Percentiles rank a stretch among this genome's conserved stretches.
Conservation (phyloP, 352 stramenopile species). For the Globisporangium nunn region DNA sequence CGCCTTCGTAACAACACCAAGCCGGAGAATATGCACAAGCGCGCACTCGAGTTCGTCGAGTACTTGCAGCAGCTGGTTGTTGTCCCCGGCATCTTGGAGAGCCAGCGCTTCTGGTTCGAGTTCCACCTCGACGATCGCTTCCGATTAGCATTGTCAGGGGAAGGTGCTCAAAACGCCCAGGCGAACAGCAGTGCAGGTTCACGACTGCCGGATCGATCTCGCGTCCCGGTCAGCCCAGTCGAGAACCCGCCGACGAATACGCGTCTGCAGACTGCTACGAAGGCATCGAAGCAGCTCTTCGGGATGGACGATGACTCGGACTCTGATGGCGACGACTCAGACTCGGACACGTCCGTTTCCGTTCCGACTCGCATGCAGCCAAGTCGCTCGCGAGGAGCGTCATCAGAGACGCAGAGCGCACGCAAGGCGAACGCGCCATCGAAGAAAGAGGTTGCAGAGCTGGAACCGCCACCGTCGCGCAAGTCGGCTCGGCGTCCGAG, state of each 20-base stretch:
- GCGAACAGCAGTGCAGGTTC: slow-evolving; percentile 3
- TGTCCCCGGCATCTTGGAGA: slow-evolving; percentile 38
- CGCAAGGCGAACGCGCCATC: slow-evolving; percentile 18
- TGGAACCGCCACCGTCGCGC: slow-evolving; percentile 9
- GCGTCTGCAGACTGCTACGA: slow-evolving; percentile 9
- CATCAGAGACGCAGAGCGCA: not conserved
- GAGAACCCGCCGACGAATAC: slow-evolving; percentile 5
- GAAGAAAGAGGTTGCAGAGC: slow-evolving; percentile 15
- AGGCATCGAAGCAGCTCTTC: slow-evolving; percentile 39
- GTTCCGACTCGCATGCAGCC: slow-evolving; percentile 6
- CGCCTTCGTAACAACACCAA: slow-evolving; percentile 71
- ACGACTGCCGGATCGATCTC: slow-evolving; percentile 2
- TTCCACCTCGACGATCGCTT: slow-evolving; percentile 44
- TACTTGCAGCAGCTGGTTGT: slow-evolving; percentile 67
- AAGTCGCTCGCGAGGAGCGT: not conserved
- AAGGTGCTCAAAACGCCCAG: slow-evolving; percentile 12
- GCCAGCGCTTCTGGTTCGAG: slow-evolving; percentile 58
- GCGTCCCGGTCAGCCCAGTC: slow-evolving; percentile 13
- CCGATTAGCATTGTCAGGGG: no score
- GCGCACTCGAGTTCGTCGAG: slow-evolving; percentile 65
- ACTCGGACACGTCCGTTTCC: slow-evolving; percentile 31
- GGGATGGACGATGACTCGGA: slow-evolving; percentile 31
- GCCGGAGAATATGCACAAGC: slow-evolving; percentile 81
- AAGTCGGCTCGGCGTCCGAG: slow-evolving; percentile 10
- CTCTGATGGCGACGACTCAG: slow-evolving; percentile 9